Conservation (phyloP, 352 stramenopile genomes). For the Elongisporangium undulatum region DNA sequence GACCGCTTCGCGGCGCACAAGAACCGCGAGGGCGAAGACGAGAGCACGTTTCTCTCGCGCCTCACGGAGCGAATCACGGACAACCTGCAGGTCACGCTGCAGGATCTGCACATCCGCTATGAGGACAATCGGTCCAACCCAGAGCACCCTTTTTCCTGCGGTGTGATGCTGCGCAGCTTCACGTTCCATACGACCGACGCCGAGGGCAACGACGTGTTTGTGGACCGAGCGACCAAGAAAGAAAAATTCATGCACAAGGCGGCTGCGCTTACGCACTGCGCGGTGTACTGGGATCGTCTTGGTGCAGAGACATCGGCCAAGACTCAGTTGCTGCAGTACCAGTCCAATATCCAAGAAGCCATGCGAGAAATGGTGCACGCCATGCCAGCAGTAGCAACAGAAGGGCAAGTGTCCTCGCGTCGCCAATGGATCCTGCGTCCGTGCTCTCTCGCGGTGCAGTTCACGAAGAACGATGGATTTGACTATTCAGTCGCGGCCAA, state of each 20-base stretch:
- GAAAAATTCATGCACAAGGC: slow-evolving; percentile 61
- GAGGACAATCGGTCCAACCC: slow-evolving; percentile 69
- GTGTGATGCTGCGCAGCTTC: slow-evolving; percentile 63
- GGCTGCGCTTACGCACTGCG: slow-evolving; percentile 36
- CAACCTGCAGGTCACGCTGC: slow-evolving; percentile 76
- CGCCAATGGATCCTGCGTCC: slow-evolving; percentile 50
- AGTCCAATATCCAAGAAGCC: slow-evolving; percentile 19
- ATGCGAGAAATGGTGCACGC: slow-evolving; percentile 56
- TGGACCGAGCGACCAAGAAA: slow-evolving; percentile 42
- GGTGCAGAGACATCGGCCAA: slow-evolving; percentile 5
- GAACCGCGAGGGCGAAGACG: slow-evolving; percentile 40
- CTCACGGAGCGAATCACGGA: slow-evolving; percentile 73
- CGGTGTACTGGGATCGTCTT: slow-evolving; percentile 72
- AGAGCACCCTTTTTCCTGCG: slow-evolving; percentile 59
- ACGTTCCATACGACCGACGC: slow-evolving; percentile 71
- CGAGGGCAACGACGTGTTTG: slow-evolving; percentile 57
- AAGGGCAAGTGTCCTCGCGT: slow-evolving; percentile 1
- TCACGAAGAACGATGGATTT: slow-evolving; percentile 79
- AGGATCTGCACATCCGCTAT: slow-evolving; percentile 70
- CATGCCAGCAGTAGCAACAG: slow-evolving; percentile 9
- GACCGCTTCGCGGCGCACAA: slow-evolving; percentile 46
- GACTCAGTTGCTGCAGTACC: slow-evolving; percentile 29
- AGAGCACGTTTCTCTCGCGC: slow-evolving; percentile 76
- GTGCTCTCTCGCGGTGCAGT: slow-evolving; percentile 44
- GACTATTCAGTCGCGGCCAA: slow-evolving; percentile 66